phyloP scores from a whole-genome alignment of 139 green algal genomes.

The Choricystis sp. region DNA sequence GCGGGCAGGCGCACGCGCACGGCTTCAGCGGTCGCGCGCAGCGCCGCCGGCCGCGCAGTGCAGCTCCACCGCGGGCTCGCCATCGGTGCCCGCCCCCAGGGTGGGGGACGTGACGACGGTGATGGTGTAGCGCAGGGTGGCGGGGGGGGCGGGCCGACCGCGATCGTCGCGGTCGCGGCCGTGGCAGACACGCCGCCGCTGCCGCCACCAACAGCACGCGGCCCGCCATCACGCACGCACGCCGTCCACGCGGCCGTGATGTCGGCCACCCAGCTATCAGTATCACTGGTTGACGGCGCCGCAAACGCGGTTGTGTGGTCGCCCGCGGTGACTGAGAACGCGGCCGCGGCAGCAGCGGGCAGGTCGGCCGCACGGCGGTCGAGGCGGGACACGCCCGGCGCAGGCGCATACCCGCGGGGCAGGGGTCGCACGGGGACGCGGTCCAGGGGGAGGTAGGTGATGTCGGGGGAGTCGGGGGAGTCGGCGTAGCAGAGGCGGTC shows the following conservation, averaged over 20 bases:
- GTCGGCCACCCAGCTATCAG: background rate
- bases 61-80: background rate
- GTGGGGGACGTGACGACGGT: background rate
- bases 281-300: background rate
- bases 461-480: background rate
- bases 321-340: background rate
- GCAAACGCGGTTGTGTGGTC: background rate
- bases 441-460: background rate
- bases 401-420: too few species aligned
- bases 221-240: background rate
- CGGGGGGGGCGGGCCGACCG: too few species aligned
- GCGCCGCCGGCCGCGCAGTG: background rate
- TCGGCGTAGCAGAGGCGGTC: background rate
- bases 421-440: background rate
- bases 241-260: background rate
- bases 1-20: background rate
- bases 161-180: background rate
- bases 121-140: background rate
- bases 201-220: background rate
- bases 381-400: background rate
- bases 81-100: too few species aligned
- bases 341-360: too few species aligned
- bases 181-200: background rate
- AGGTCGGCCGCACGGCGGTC: too few species aligned
- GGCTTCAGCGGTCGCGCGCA: too few species aligned